These are phyloP conservation scores for Mycocentrospora acerina DNA, from an alignment of 2,329 filamentous ascomycete genomes.

Conservation along the genomic window DNA sequence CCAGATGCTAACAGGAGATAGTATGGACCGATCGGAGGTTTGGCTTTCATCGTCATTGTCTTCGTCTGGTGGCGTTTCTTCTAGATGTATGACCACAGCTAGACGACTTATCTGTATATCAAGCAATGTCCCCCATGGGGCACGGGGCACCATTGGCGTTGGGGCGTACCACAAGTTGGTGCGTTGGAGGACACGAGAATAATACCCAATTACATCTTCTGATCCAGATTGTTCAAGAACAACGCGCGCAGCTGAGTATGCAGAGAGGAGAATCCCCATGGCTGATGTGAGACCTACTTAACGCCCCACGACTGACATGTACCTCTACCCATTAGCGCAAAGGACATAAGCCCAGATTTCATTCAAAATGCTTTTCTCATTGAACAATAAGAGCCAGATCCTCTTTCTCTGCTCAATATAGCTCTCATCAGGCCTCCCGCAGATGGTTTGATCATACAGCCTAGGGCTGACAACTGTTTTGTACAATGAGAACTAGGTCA, in stretches of 20 bases:
- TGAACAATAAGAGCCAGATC: no score
- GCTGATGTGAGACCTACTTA: background rate
- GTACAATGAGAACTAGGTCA: no score
- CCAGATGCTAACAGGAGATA: slow-evolving; percentile 33
- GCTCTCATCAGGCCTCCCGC: no score
- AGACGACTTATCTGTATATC: background rate
- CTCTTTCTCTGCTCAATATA: no score
- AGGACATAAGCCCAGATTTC: no score
- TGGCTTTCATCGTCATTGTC: slow-evolving; percentile 79
- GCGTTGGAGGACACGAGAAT: slow-evolving; percentile 13
- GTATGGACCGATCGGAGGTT: slow-evolving; percentile 85
- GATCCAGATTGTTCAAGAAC: slow-evolving; percentile 5
- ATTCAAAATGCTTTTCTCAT: no score
- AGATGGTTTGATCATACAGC: no score
- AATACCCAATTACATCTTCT: slow-evolving; percentile 18
- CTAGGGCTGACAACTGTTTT: no score
- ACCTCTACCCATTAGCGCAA: no score
- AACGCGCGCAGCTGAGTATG: slow-evolving; percentile 1
- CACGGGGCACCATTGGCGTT: slow-evolving; percentile 1
- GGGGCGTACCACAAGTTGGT: slow-evolving; percentile 1
- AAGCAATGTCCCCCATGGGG: background rate
- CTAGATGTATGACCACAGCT: slow-evolving; percentile 45
- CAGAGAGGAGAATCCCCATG: no score
- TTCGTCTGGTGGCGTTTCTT: slow-evolving; percentile 96
- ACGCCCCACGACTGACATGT: background rate